Conservation (phyloP, 768 basidiomycete species). For the Suillus weaverae region DNA sequence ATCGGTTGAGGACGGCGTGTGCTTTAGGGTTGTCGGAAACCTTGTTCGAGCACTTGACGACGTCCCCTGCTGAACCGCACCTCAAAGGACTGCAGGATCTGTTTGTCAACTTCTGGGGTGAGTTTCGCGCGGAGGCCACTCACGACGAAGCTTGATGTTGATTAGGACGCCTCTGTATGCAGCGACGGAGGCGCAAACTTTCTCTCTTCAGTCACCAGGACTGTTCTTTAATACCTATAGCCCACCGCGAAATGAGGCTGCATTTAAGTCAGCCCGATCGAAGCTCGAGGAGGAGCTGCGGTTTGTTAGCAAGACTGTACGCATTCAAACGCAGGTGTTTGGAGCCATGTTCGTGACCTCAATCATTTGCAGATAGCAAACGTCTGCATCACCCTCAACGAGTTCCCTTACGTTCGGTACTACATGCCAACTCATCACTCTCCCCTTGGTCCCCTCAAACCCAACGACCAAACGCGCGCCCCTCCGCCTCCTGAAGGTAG, state of each 20-base stretch:
- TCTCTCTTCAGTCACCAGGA: conserved; percentile 74
- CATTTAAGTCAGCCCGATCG: conserved; percentile 64
- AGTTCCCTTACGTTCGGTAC: conserved; percentile 92
- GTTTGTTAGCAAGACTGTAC: conserved; percentile 69
- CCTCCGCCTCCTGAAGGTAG: conserved; percentile 64
- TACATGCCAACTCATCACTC: conserved; percentile 81
- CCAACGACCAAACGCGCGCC: conserved; percentile 60
- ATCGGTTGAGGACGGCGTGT: conserved; percentile 7
- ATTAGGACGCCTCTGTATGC: conserved; percentile 11
- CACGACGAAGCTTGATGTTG: conserved; percentile 10
- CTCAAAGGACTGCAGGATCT: conserved; percentile 82
- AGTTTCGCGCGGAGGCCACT: conserved; percentile 27
- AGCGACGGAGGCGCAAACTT: conserved; percentile 88
- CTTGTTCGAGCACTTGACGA: conserved; percentile 72
- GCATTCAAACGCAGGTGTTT: background rate
- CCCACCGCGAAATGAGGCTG: conserved; percentile 72
- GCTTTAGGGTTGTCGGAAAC: conserved; percentile 70
- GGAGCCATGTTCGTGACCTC: background rate
- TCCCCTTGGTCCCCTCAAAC: conserved; percentile 83
- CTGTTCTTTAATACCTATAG: conserved; percentile 90
- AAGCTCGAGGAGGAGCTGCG: conserved; percentile 87
- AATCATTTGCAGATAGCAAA: conserved; percentile 67
- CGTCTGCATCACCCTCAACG: conserved; percentile 84
- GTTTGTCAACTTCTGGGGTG: conserved; percentile 92
- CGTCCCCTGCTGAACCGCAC: conserved; percentile 74